Evolutionary conservation across 2,329 filamentous ascomycete genomes (phyloP), one percentile per base, ranked within the genome.

Genomic region (Talaromyces verruculosus): DNA sequence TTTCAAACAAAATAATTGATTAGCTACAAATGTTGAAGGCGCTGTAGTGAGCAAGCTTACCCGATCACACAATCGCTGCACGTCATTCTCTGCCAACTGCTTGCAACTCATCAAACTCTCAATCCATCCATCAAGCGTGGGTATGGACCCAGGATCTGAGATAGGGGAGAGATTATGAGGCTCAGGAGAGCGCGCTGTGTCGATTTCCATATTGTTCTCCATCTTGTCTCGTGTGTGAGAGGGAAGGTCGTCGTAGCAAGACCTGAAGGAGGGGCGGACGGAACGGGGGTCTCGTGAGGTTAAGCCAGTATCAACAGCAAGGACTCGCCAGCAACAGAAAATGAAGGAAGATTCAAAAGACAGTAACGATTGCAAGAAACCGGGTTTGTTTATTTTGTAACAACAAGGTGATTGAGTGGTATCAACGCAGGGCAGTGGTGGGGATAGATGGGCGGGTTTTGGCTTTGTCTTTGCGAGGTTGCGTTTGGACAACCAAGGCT

Each of bases 31-130:
- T 35, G 43, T 37, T 53, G 33, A 43, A 45, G 2, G 65, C 61
- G 22, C 35, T 43, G 47, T 22, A 61, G 68, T 51, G 66, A 37
- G 28, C 33, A 69, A 71, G 79, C 88, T 75, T 82, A 96, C 94
- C 90, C 97, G 96, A 79, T 98, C 95, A 84, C 95, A 99, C 77
- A 99, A 88, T 79, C 94, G 90, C 83, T 96, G 92, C 69, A 99
- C 95, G 78, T 99, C 95, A 71, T 87, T 85, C 84, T 99, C 95
- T 68, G 91, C 88, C 80, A 99, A 86, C 86, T 98, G 95, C 85
- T 99, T 99, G 91, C 95, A 99, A 77, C 83, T 89, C 94, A 99
- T 98, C 82, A 99, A 85, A 83, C 87, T 93, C 85, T 97, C 94
- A 78, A 99, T 98, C 95, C 95, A 99, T 76, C 93, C 93, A 79